A percentile compares a stretch with the other conserved stretches of the same genome.
Evolutionary conservation across 1,284 basidiomycete species (phyloP).

Genomic region (Sanghuangporus baumii): DNA sequence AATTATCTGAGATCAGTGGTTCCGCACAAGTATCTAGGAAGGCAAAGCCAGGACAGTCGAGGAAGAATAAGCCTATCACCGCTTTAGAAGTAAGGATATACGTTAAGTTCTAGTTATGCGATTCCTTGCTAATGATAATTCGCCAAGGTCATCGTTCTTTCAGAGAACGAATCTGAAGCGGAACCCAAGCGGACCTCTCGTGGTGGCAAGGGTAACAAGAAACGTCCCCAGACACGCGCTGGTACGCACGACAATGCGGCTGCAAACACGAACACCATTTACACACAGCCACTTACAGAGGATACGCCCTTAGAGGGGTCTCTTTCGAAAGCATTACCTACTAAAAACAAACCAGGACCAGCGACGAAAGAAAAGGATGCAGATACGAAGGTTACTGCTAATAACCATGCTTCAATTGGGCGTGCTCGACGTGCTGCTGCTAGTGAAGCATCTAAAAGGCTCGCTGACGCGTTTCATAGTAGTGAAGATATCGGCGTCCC

Average conservation of each 20-base stretch:
- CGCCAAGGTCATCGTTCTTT: background rate
- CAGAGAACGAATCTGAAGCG: background rate
- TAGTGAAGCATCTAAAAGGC: background rate
- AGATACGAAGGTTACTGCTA: background rate
- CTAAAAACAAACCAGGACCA: background rate
- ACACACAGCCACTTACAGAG: background rate
- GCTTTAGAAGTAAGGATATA: background rate
- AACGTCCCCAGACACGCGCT: background rate
- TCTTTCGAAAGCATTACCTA: no score
- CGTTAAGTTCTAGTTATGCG: background rate
- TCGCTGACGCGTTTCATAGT: background rate
- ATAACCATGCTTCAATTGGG: no score
- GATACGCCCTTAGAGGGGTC: no score
- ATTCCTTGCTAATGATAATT: background rate
- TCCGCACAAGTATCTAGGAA: conserved; percentile 13
- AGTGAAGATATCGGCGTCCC: background rate
- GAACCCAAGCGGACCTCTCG: background rate
- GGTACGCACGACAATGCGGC: background rate
- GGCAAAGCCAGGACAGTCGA: background rate
- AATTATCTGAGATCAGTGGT: conserved; percentile 28
- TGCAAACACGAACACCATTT: background rate
- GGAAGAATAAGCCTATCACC: background rate
- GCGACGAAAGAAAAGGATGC: background rate
- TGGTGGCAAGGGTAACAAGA: background rate
- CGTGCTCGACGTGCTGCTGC: background rate